A percentile compares a stretch with the other conserved stretches of the same genome.
phyloP scores from a whole-genome alignment of 768 basidiomycete species.

The Cyathus striatus region DNA sequence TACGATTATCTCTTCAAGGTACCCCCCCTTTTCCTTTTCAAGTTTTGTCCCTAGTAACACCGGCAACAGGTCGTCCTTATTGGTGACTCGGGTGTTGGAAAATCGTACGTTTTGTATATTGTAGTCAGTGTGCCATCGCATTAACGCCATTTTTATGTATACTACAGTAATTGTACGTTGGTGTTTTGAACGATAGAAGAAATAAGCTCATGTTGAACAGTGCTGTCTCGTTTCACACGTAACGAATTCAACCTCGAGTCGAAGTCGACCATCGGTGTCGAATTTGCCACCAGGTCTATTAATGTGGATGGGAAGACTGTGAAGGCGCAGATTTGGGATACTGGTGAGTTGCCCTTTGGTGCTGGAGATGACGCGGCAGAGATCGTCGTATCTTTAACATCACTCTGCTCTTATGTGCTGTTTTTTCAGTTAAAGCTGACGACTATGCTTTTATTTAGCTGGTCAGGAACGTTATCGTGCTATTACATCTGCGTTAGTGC shows the following conservation, averaged over 20 bases:
- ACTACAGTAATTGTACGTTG: conserved; percentile 57
- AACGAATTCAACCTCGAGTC: conserved; percentile 99
- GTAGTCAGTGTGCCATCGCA: conserved; percentile 2
- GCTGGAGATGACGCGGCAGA: conserved; percentile 8
- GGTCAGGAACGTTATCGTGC: conserved; percentile 97
- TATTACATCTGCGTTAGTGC: conserved; percentile 92
- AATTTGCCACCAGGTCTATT: conserved; percentile 95
- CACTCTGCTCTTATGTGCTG: too few relatives aligned
- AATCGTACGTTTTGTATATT: conserved; percentile 85
- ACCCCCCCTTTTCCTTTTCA: background rate
- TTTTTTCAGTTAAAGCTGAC: too few relatives aligned
- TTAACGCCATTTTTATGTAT: conserved; percentile 4
- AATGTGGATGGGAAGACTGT: conserved; percentile 95
- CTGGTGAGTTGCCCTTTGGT: conserved; percentile 46
- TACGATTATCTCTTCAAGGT: conserved; percentile 99
- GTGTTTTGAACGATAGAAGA: too few relatives aligned
- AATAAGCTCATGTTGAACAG: conserved; percentile 32
- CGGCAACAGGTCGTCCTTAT: conserved; percentile 97
- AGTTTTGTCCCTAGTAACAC: too few relatives aligned
- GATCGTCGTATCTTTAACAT: too few relatives aligned
- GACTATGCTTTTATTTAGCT: conserved; percentile 53
- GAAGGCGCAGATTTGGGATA: conserved; percentile 99
- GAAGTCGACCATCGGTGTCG: conserved; percentile 98
- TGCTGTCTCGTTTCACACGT: conserved; percentile 98
- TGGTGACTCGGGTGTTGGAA: conserved; percentile 98